Evolutionary conservation across 306 rosid genomes (phyloP).

Genomic region (Fagus sylvatica): DNA sequence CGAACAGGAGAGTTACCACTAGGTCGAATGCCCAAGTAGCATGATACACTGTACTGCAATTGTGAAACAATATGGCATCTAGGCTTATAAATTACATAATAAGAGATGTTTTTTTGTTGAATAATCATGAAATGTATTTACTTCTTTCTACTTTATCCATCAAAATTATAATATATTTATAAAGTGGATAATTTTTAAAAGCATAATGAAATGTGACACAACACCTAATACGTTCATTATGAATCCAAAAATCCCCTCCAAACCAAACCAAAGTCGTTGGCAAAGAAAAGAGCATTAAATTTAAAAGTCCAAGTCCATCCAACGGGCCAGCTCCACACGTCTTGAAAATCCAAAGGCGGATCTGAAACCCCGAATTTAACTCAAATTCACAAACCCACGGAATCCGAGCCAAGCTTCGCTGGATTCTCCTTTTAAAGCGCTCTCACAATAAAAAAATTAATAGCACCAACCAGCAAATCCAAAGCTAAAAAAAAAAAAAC

Average conservation of each 20-base stretch:
- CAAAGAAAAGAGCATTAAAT: not conserved
- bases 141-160: too few species aligned
- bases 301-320: not conserved
- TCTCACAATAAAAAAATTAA: slow-evolving; percentile 16
- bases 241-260: too few species aligned
- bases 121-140: too few species aligned
- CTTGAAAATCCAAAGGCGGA: slow-evolving; percentile 46
- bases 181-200: not conserved
- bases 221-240: not conserved
- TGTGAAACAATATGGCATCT: too few species aligned
- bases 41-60: too few species aligned
- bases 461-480: not conserved
- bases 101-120: too few species aligned
- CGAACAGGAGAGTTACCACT: too few species aligned
- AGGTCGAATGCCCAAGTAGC: too few species aligned
- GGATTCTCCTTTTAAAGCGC: slow-evolving; percentile 43
- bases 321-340: not conserved
- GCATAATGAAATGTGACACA: not conserved
- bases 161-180: too few species aligned
- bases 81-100: too few species aligned
- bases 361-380: slow-evolving; percentile 46
- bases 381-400: slow-evolving; percentile 52
- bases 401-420: slow-evolving; percentile 47
- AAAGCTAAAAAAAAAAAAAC: not conserved
- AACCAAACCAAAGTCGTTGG: too few species aligned